Conservation (phyloP, 108 stramenopile genomes). For the Mediolabrus comicus region DNA sequence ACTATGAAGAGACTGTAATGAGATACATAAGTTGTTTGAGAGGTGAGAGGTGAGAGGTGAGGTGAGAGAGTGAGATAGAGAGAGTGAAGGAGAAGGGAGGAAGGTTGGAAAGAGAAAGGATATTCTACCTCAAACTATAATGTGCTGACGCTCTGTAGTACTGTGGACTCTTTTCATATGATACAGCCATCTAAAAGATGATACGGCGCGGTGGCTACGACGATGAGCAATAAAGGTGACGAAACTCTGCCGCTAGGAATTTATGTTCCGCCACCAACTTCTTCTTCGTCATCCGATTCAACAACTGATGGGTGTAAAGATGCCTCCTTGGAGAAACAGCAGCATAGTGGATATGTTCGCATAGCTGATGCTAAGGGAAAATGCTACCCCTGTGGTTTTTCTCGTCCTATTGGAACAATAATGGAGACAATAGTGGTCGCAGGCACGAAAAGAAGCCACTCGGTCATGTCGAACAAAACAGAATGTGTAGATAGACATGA, state of each 20-base stretch:
- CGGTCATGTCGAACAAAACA: background rate
- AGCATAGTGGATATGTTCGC: constrained; percentile 39
- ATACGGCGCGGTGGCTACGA: too few species aligned
- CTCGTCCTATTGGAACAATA: constrained; percentile 25
- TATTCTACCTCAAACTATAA: too few species aligned
- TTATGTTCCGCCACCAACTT: background rate
- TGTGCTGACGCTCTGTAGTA: background rate
- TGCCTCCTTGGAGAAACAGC: background rate
- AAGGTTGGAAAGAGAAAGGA: too few species aligned
- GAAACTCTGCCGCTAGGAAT: background rate
- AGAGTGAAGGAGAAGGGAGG: too few species aligned
- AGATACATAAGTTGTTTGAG: too few species aligned
- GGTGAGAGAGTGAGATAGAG: too few species aligned
- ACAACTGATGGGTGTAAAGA: background rate
- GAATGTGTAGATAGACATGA: background rate
- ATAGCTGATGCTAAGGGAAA: constrained; percentile 55
- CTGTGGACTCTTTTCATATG: background rate
- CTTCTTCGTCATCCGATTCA: background rate
- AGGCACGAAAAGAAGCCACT: constrained; percentile 3
- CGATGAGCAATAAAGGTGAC: background rate
- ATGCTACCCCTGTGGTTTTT: constrained; percentile 54
- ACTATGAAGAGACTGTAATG: too few species aligned
- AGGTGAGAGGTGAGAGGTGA: too few species aligned
- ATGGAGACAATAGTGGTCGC: background rate
- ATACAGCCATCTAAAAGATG: too few species aligned